Base-by-base conservation (phyloP, 768 basidiomycete species). In the Hydnomerulius pinastri region DNA sequence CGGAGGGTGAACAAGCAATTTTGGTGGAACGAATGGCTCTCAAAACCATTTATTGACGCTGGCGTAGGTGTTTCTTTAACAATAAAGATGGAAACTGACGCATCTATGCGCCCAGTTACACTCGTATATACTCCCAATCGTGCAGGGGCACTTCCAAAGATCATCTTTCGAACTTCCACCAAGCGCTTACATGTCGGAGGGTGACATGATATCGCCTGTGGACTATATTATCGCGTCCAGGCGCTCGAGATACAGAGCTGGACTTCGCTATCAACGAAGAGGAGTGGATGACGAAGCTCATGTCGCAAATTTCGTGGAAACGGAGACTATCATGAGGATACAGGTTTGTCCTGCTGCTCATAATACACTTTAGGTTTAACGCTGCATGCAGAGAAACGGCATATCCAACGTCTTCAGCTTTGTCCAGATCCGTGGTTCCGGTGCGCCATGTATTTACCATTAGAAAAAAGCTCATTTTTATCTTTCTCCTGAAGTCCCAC, bases 231-330 rank as follows among this genome's bases (percentile, higher is more conserved):
- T 98, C 43, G 79, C 95, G 28, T 97, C 94, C 2, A 77, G 97
- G 33, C 74, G 97, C 11, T 92, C 92, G 36, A 79, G 87, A 56
- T 85, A 98, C 66, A 81, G 97, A 38, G 92, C 95, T 5, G 97
- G 97, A 1, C 73, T 98, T 57, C 78, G 97, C 37, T 99, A 96
- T 70, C 97, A 98, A 68, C 80, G 97, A 36, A 77, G 97, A 60
- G 97, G 97, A 2, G 83, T 98, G 45, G 95, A 98, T 60, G 92
- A 95, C 55, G 86, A 90, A 51, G 92, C 93, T 5, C 80, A 91
- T 63, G 95, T 94, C 4, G 95, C 93, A 1, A 98, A 98, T 69
- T 94, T 98, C 63, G 93, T 98, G 2, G 92, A 98, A 69, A 93
- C 92, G 0, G 95, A 98, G 71, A 87, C 90, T 2, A 85, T 96